Conservation (phyloP, 257 asterid species). For the Solanum bukasovii region DNA sequence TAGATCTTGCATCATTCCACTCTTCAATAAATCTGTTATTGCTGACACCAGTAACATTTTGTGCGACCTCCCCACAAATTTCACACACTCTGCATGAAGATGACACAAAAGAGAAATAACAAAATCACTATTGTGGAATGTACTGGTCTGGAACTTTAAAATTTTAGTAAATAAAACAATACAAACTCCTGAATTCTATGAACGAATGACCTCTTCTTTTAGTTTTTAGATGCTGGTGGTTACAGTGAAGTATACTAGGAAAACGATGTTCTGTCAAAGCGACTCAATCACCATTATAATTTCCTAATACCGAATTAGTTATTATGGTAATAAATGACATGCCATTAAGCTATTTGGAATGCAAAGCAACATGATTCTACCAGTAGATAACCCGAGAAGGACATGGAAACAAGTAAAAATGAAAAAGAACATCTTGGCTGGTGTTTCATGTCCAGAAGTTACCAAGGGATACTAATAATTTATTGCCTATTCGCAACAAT, state of each 20-base stretch:
- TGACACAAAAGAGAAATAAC: neutral
- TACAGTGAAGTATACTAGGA: neutral
- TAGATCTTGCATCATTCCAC: constrained; percentile 48
- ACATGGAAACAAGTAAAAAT: neutral
- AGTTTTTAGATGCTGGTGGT: neutral
- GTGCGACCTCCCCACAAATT: constrained; percentile 63
- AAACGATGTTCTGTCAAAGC: neutral
- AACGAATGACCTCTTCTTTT: too few relatives aligned
- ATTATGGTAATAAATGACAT: neutral
- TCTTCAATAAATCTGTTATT: constrained; percentile 51
- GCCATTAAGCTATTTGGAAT: neutral
- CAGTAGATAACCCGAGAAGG: neutral
- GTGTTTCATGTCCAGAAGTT: neutral
- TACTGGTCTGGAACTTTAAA: neutral
- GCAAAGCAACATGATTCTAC: neutral
- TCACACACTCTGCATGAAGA: constrained; percentile 56
- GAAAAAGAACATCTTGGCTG: neutral
- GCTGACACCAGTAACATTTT: constrained; percentile 39
- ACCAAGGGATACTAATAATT: neutral
- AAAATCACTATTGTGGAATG: neutral
- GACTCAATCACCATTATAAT: neutral
- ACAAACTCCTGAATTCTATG: neutral
- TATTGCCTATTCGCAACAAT: neutral
- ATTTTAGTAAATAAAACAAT: neutral
- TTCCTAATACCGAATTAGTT: neutral